Evolutionary conservation across 2,329 filamentous ascomycete genomes (phyloP).

Genomic region (Cordyceps sp.): DNA sequence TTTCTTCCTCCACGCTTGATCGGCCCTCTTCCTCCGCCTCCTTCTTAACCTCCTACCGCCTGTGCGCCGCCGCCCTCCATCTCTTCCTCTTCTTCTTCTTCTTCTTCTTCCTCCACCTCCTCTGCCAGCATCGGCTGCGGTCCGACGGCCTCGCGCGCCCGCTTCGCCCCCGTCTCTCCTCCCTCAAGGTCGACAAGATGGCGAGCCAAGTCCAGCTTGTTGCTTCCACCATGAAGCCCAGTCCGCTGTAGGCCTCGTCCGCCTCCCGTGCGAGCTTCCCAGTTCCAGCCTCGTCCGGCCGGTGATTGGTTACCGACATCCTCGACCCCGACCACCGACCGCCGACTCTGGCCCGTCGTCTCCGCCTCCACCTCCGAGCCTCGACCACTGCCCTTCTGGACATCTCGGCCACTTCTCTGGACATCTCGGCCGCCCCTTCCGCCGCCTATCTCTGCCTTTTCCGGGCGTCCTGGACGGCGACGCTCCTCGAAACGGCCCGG

Average conservation of each 20-base stretch:
- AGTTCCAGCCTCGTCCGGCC: background rate
- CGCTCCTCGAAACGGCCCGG: no score
- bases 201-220: conserved; percentile 2
- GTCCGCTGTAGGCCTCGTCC: background rate
- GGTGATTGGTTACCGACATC: no score
- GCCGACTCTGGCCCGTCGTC: no score
- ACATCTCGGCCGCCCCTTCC: no score
- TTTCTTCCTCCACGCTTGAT: no score
- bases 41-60: no score
- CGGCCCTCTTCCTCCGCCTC: no score
- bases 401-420: no score
- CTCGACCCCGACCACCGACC: background rate
- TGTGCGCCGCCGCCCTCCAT: background rate
- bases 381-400: no score
- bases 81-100: background rate
- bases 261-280: background rate
- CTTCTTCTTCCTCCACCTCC: background rate
- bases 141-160: background rate
- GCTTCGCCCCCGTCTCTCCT: background rate
- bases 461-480: no score
- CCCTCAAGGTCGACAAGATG: conserved; percentile 2
- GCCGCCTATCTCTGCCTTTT: no score
- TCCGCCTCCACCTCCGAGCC: no score
- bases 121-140: background rate
- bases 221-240: conserved; percentile 1